These are phyloP conservation scores for Trifolium pratense DNA, from an alignment of 306 rosid genomes.

Conservation along the genomic window DNA sequence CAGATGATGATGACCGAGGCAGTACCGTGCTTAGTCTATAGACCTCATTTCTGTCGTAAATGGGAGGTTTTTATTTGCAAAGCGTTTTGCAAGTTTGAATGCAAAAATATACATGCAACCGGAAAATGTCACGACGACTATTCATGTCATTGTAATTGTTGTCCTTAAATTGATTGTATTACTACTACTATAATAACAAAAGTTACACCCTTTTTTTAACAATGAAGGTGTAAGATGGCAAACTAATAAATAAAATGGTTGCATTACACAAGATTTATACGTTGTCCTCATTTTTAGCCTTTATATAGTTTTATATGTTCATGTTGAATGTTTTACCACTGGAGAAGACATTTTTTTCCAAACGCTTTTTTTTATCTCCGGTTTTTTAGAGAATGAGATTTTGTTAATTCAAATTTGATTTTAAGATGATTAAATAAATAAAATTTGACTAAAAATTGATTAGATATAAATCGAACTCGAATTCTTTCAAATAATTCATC, in stretches of 20 bases:
- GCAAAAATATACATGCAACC: background rate
- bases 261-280: background rate
- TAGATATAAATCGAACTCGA: no score
- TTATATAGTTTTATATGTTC: background rate
- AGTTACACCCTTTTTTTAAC: background rate
- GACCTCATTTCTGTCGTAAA: background rate
- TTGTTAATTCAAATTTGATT: no score
- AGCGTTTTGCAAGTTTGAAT: background rate
- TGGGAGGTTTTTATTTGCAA: conserved; percentile 13
- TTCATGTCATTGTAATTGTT: background rate
- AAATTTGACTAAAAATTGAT: no score
- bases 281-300: background rate
- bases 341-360: background rate
- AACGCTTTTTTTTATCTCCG: no score
- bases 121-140: background rate
- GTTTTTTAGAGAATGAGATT: no score
- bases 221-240: background rate
- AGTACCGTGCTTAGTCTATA: background rate
- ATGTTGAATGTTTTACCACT: background rate
- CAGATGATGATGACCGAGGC: background rate
- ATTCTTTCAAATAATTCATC: no score
- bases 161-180: background rate
- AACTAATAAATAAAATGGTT: background rate
- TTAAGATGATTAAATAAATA: no score
- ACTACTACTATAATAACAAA: background rate